Conservation (phyloP, 768 basidiomycete species). For the Lentinula guzmanii region DNA sequence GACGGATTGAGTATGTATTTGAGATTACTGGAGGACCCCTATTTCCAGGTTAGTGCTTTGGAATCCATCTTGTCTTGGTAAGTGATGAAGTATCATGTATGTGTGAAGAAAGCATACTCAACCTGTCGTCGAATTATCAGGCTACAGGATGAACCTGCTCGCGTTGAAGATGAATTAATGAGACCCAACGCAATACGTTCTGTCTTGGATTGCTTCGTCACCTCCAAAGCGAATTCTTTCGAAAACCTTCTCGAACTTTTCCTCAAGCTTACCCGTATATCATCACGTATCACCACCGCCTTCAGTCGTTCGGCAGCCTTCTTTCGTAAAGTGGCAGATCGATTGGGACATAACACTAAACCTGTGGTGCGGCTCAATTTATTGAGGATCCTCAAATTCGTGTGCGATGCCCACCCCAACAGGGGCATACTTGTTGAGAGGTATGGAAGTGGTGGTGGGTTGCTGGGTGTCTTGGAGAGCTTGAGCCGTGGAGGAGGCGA, state of each 20-base stretch:
- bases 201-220: constrained; percentile 74
- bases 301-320: constrained; percentile 76
- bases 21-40: constrained; percentile 73
- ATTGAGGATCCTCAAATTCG: constrained; percentile 73
- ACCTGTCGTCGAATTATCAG: constrained; percentile 28
- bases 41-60: constrained; percentile 88
- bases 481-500: constrained; percentile 70
- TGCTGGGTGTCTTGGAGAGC: constrained; percentile 74
- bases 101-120: neutral
- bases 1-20: constrained; percentile 83
- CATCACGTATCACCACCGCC: constrained; percentile 63
- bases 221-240: constrained; percentile 83
- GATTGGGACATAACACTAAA: constrained; percentile 60
- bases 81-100: constrained; percentile 14
- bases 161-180: constrained; percentile 85
- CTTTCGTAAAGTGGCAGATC: constrained; percentile 83
- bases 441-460: constrained; percentile 41
- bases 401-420: constrained; percentile 90
- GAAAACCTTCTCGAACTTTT: constrained; percentile 91
- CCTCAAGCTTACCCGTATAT: constrained; percentile 85
- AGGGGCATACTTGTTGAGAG: constrained; percentile 74
- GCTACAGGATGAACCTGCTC: constrained; percentile 92
- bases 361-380: constrained; percentile 90
- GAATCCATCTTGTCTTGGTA: constrained; percentile 91
- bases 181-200: constrained; percentile 60